phyloP scores from a whole-genome alignment of 176 grass and related monocot species.

The Cocos nucifera region DNA sequence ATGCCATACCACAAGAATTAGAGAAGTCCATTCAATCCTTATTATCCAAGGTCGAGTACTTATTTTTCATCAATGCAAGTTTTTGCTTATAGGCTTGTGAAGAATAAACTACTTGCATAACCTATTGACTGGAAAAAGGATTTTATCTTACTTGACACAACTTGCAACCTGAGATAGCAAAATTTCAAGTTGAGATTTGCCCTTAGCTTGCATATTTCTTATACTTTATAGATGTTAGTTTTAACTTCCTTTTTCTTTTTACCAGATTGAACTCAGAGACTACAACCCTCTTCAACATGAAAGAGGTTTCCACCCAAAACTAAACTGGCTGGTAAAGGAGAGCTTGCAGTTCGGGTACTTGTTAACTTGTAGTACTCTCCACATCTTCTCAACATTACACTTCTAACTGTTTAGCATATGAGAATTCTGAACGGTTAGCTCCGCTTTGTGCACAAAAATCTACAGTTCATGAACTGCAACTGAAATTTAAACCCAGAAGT shows the following conservation, averaged over 20 bases:
- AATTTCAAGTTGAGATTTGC: background rate
- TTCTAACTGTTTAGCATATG: too few relatives aligned
- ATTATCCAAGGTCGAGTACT: conserved; percentile 45
- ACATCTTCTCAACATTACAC: too few relatives aligned
- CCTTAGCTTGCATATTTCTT: background rate
- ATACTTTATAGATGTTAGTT: background rate
- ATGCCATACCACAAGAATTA: conserved; percentile 31
- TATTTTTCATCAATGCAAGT: background rate
- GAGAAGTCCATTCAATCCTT: conserved; percentile 55
- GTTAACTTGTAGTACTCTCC: background rate
- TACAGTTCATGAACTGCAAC: too few relatives aligned
- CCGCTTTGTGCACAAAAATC: too few relatives aligned
- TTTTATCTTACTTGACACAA: background rate
- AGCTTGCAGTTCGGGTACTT: conserved; percentile 81
- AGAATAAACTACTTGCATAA: too few relatives aligned
- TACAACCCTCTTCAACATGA: conserved; percentile 94
- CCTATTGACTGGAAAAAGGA: too few relatives aligned
- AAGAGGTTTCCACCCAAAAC: conserved; percentile 80
- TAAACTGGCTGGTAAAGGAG: conserved; percentile 63
- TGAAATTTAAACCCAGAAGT: too few relatives aligned
- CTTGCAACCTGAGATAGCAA: background rate
- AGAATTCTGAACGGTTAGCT: too few relatives aligned
- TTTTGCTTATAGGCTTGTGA: too few relatives aligned
- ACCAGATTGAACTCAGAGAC: conserved; percentile 66
- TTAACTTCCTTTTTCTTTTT: conserved; percentile 3